phyloP scores from a whole-genome alignment of 352 stramenopile species.

The Phytopythium delawarense region DNA sequence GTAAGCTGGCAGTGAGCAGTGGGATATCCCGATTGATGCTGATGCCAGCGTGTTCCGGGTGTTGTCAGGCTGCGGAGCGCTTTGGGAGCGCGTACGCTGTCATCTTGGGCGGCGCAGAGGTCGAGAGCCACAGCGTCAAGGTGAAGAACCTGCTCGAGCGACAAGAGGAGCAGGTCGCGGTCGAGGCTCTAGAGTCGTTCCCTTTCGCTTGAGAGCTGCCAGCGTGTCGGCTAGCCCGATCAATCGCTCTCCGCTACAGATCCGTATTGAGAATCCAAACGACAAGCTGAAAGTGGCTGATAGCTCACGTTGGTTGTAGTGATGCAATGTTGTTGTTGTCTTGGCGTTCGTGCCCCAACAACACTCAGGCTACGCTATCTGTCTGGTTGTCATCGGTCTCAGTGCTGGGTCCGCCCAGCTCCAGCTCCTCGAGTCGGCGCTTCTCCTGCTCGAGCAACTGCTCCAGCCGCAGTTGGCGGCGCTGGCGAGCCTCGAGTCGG shows the following conservation, averaged over 20 bases:
- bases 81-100: constrained; percentile 64
- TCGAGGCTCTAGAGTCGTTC: constrained; percentile 23
- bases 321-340: neutral
- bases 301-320: neutral
- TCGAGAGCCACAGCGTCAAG: constrained; percentile 54
- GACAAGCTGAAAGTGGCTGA: neutral
- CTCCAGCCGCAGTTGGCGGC: constrained; percentile 57
- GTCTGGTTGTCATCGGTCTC: neutral
- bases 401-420: constrained; percentile 16
- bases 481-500: constrained; percentile 53
- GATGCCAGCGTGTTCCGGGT: constrained; percentile 4
- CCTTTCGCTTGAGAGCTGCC: constrained; percentile 20
- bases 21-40: neutral
- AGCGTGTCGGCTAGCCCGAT: neutral
- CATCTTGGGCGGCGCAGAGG: constrained; percentile 70
- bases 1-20: constrained; percentile 13
- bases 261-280: neutral
- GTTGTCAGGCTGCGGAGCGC: constrained; percentile 54
- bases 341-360: neutral
- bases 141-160: constrained; percentile 75
- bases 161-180: constrained; percentile 42
- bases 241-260: neutral
- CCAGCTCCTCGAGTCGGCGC: constrained; percentile 59
- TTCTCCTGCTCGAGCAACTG: constrained; percentile 68
- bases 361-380: neutral